Evolutionary conservation across 805 yeast genomes (phyloP).

Genomic region (Suhomyces vadensis): DNA sequence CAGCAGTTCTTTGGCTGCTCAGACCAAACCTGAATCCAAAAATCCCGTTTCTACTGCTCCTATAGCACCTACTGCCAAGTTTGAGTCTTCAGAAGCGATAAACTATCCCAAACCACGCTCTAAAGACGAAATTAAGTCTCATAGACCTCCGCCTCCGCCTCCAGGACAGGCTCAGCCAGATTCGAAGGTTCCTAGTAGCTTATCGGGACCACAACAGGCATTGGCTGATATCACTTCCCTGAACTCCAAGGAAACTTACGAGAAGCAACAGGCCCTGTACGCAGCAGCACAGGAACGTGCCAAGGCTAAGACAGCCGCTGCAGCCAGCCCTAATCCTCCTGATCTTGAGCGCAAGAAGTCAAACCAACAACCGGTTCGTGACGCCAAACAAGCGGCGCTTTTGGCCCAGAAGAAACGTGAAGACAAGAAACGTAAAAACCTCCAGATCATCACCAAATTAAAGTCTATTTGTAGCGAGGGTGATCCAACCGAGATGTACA

Average conservation of each 20-base stretch:
- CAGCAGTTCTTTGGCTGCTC: conserved; percentile 35
- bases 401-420: conserved; percentile 71
- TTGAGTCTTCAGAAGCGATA: conserved; percentile 15
- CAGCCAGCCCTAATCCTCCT: conserved; percentile 3
- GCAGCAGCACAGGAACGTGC: conserved; percentile 10
- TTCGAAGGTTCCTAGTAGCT: conserved; percentile 32
- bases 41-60: conserved; percentile 42
- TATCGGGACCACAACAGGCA: conserved; percentile 25
- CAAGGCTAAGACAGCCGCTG: conserved; percentile 9
- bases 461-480: conserved; percentile 78
- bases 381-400: conserved; percentile 54
- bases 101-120: conserved; percentile 21
- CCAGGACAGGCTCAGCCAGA: conserved; percentile 24
- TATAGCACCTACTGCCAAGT: conserved; percentile 29
- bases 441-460: conserved; percentile 68
- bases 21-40: conserved; percentile 21
- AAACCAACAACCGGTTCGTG: conserved; percentile 45
- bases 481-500: conserved; percentile 74
- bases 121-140: conserved; percentile 30
- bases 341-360: conserved; percentile 12
- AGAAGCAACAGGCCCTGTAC: conserved; percentile 13
- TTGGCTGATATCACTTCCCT: conserved; percentile 16
- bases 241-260: conserved; percentile 13
- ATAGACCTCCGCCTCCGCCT: conserved; percentile 47
- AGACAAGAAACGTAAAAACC: conserved; percentile 70